Evolutionary conservation across 139 green algal species (phyloP).

Genomic region (Chlorella sp.): DNA sequence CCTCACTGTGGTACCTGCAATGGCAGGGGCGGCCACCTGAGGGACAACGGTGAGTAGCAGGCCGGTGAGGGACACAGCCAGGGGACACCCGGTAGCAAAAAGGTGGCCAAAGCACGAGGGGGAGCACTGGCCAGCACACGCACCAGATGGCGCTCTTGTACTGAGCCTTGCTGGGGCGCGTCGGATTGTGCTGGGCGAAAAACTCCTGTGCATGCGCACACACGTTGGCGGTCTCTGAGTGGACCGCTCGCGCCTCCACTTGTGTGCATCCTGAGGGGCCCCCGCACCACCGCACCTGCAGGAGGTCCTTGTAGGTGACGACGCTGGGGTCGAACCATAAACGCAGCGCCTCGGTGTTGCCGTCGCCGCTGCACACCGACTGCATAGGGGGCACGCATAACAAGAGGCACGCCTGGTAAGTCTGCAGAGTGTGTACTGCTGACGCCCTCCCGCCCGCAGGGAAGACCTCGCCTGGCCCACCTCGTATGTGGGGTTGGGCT

Average conservation of each 20-base stretch:
- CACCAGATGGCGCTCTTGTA: conserved; percentile 27
- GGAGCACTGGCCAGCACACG: too few relatives aligned
- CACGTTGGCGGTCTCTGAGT: too few relatives aligned
- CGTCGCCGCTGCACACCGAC: conserved; percentile 59
- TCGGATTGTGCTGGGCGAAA: conserved; percentile 25
- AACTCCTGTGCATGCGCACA: too few relatives aligned
- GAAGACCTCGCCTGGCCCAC: conserved; percentile 5
- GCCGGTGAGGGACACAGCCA: too few relatives aligned
- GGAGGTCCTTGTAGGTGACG: conserved; percentile 13
- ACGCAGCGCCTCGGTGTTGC: conserved; percentile 70
- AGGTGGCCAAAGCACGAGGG: too few relatives aligned
- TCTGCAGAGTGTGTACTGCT: conserved; percentile 24
- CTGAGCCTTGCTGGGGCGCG: conserved; percentile 14
- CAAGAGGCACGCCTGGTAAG: background rate
- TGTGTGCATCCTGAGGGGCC: too few relatives aligned
- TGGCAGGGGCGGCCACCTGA: too few relatives aligned
- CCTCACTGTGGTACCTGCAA: conserved; percentile 14
- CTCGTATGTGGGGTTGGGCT: conserved; percentile 57
- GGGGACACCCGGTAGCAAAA: too few relatives aligned
- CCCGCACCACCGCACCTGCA: too few relatives aligned
- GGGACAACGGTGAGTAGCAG: too few relatives aligned
- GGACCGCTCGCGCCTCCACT: too few relatives aligned
- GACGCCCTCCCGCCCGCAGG: conserved; percentile 65
- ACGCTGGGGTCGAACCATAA: conserved; percentile 35
- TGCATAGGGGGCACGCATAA: too few relatives aligned